These are phyloP conservation scores for Platismatia glauca DNA, from an alignment of 495 filamentous ascomycete genomes.

Conservation along the genomic window DNA sequence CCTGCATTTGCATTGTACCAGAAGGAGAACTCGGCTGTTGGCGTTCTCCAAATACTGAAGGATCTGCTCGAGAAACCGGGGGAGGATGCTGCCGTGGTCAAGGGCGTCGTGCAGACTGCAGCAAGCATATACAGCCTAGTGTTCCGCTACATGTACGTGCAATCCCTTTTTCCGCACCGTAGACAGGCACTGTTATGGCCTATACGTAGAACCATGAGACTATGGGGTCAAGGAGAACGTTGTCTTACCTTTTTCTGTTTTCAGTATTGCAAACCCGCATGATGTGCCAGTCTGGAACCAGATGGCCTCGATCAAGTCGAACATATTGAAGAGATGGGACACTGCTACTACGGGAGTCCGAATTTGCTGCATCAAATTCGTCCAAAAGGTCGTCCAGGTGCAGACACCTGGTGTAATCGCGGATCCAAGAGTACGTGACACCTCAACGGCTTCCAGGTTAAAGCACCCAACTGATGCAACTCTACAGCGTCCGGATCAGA, in stretches of 20 bases:
- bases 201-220: constrained; percentile 3
- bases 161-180: constrained; percentile 1
- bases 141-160: constrained; percentile 85
- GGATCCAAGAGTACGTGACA: constrained; percentile 68
- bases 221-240: background rate
- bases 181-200: constrained; percentile 1
- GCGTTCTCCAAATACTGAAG: constrained; percentile 65
- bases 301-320: constrained; percentile 81
- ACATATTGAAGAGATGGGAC: constrained; percentile 84
- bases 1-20: constrained; percentile 60
- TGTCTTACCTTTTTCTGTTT: constrained; percentile 30
- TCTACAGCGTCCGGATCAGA: constrained; percentile 63
- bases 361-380: constrained; percentile 94
- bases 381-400: constrained; percentile 82
- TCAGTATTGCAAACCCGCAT: constrained; percentile 72
- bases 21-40: constrained; percentile 66
- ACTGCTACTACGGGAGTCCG: constrained; percentile 63
- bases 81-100: constrained; percentile 67
- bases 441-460: constrained; percentile 1
- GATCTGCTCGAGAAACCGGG: constrained; percentile 62
- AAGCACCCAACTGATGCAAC: constrained; percentile 25
- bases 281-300: constrained; percentile 76
- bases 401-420: constrained; percentile 76
- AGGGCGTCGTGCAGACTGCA: constrained; percentile 72
- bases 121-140: constrained; percentile 87